phyloP scores from a whole-genome alignment of 306 rosid genomes.

The Cucurbita maxima region DNA sequence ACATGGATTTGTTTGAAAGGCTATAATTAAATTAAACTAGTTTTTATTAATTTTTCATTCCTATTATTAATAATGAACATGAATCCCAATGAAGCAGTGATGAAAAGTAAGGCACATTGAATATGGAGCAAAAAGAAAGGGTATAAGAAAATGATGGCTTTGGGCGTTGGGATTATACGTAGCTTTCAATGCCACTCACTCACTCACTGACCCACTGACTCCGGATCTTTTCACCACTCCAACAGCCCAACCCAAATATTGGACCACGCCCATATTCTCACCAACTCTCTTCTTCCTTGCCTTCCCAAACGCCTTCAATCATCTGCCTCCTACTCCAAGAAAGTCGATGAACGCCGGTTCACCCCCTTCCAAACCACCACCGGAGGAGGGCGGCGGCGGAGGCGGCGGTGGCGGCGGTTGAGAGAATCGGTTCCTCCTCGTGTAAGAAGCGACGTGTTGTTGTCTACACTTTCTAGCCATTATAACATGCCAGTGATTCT shows the following conservation, averaged over 20 bases:
- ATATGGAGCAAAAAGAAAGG: no score
- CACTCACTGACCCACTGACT: not conserved
- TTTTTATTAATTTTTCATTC: no score
- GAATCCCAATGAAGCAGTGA: not conserved
- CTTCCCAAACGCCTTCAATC: not conserved
- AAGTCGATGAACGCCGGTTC: slow-evolving; percentile 65
- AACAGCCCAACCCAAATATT: not conserved
- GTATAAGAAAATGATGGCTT: not conserved
- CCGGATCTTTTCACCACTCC: not conserved
- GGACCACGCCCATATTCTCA: not conserved
- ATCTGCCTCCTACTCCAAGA: slow-evolving; percentile 89
- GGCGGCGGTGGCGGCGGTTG: no score
- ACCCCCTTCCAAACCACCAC: not conserved
- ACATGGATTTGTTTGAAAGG: no score
- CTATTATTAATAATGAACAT: not conserved
- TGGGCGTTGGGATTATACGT: not conserved
- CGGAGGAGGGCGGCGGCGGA: no score
- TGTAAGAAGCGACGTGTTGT: slow-evolving; percentile 69
- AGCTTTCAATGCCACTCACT: not conserved
- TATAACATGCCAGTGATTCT: slow-evolving; percentile 95
- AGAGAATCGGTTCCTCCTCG: slow-evolving; percentile 39
- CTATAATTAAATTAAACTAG: no score
- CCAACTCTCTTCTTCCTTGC: not conserved
- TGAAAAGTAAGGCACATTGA: not conserved
- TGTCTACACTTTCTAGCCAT: slow-evolving; percentile 93